Base-by-base conservation (phyloP, 805 yeast genomes). In the Pichia scutulata region DNA sequence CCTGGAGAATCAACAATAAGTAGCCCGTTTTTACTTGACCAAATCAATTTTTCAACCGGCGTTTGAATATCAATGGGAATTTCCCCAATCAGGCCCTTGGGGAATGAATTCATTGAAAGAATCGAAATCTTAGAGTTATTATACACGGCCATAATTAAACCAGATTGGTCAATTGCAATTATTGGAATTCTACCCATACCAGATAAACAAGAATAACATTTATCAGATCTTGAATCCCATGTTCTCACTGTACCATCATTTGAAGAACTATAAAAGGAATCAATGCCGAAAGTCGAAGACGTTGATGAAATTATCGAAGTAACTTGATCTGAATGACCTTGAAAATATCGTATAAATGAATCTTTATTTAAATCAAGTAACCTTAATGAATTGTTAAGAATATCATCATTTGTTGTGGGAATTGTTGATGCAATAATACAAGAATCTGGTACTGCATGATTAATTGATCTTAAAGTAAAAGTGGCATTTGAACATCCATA, bases 401-500 rank as follows among this genome's bases (percentile, higher is more conserved):
- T 23, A 7, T 18, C 9, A 10, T 50, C 39, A 12, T 14, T 21
- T 10, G 46, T 36, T 19, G 49, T 48, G 13, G 53, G 53, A 62
- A 81, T 78, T 0, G 98, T 89, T 6, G 96, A 86, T 1, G 95
- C 89, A 62, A 86, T 87, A 2, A 67, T 50, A 16, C 92, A 72
- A 60, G 93, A 84, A 58, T 82, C 81, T 21, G 62, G 60, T 1
- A 46, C 30, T 2, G 61, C 46, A 50, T 77, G 74, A 43, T 81
- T 82, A 41, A 77, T 75, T 60, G 85, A 95, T 19, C 51, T 25
- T 16, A 48, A 19, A 1, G 96, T 82, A 65, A 93, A 93, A 43
- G 81, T 74, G 2, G 96, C 97, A 39, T 87, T 68, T 60, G 88
- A 89, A 51, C 89, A 86, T 1, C 99, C 99, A 59, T 93, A 93